Evolutionary conservation across 768 basidiomycete species (phyloP).

Genomic region (Mycena venus): DNA sequence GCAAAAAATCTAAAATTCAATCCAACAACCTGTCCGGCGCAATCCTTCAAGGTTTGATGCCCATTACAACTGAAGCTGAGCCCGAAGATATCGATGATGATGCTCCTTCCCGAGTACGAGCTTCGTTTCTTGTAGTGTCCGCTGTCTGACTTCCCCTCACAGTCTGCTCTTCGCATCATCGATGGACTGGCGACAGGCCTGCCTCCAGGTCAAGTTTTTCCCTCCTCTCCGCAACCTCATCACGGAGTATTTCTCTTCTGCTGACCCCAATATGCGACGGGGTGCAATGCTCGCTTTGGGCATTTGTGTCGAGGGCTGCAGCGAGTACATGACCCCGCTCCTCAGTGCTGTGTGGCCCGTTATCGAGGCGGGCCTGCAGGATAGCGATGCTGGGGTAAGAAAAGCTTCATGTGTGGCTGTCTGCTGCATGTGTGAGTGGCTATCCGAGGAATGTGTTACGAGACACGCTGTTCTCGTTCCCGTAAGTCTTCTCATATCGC

Average conservation of each 20-base stretch:
- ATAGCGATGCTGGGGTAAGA: conserved; percentile 86
- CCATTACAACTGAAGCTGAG: conserved; percentile 93
- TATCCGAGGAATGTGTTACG: conserved; percentile 91
- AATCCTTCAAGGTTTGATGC: conserved; percentile 93
- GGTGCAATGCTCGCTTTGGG: conserved; percentile 96
- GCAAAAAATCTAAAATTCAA: conserved; percentile 97
- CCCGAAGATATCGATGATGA: conserved; percentile 95
- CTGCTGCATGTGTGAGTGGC: conserved; percentile 97
- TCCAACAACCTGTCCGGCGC: conserved; percentile 83
- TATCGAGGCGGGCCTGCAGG: conserved; percentile 89
- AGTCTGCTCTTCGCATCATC: conserved; percentile 95
- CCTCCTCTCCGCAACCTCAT: conserved; percentile 89
- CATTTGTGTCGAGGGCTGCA: conserved; percentile 96
- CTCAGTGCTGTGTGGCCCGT: conserved; percentile 95
- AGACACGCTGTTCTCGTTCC: conserved; percentile 90
- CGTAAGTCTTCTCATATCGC: conserved; percentile 57
- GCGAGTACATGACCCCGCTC: conserved; percentile 96
- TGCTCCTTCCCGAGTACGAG: conserved; percentile 87
- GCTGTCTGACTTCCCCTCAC: conserved; percentile 8
- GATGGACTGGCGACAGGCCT: conserved; percentile 93
- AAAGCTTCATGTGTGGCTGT: conserved; percentile 97
- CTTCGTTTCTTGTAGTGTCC: conserved; percentile 1
- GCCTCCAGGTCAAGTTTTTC: conserved; percentile 96
- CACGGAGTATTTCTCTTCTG: conserved; percentile 85
- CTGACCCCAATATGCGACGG: conserved; percentile 84